phyloP scores from a whole-genome alignment of 495 filamentous ascomycete species.

The Xylaria telfairii region DNA sequence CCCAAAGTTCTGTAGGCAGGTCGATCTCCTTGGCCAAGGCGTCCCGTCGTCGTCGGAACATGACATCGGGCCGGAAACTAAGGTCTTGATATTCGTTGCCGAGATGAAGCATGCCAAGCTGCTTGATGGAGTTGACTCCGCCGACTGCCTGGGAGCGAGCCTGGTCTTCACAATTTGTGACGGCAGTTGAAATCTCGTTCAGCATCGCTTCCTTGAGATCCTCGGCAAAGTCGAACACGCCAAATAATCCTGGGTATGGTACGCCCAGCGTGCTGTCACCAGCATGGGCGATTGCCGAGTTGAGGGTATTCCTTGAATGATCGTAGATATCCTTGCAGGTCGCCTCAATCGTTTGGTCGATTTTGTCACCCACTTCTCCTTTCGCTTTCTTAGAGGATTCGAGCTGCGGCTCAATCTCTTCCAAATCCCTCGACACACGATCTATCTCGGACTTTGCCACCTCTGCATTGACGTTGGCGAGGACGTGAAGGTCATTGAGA shows the following conservation, averaged over 20 bases:
- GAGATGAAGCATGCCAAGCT: constrained; percentile 85
- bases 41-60: constrained; percentile 87
- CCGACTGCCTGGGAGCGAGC: constrained; percentile 77
- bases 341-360: constrained; percentile 81
- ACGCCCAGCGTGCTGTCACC: constrained; percentile 80
- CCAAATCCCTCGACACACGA: constrained; percentile 78
- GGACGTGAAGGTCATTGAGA: constrained; percentile 77
- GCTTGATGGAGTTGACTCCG: constrained; percentile 87
- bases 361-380: constrained; percentile 78
- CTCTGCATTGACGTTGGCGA: constrained; percentile 87
- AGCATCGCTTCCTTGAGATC: constrained; percentile 92
- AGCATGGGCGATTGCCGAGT: constrained; percentile 71
- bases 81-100: constrained; percentile 84
- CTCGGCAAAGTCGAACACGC: constrained; percentile 90
- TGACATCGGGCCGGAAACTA: constrained; percentile 85
- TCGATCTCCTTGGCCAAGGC: constrained; percentile 82
- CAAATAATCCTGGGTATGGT: constrained; percentile 82
- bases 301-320: constrained; percentile 75
- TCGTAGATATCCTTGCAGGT: constrained; percentile 85
- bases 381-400: constrained; percentile 84
- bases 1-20: constrained; percentile 83
- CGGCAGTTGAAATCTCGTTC: constrained; percentile 78
- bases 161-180: constrained; percentile 80
- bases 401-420: constrained; percentile 82
- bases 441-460: constrained; percentile 86